Evolutionary conservation across 139 green algal genomes (phyloP), one percentile per base, ranked within the genome.

Genomic region (Picocystis salinarum): DNA sequence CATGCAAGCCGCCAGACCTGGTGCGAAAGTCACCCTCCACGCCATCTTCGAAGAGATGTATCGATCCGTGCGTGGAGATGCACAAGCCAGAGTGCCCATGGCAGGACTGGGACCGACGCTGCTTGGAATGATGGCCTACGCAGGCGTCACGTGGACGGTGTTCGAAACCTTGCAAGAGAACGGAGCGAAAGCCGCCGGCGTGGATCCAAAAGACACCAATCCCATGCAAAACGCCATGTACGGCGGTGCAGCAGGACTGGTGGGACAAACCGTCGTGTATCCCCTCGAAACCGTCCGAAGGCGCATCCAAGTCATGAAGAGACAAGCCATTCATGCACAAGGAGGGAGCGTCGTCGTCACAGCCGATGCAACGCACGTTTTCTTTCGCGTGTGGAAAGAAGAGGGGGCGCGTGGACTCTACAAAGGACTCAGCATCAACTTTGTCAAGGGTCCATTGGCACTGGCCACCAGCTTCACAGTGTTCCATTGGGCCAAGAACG

Each of bases 331-430:
- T 20, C 19, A 29, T 28, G 26, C 42, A 48, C 11, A 28, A 64
- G 28, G 24, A 17, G 19, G 28, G 19, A 10, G 42, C 58, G 12
- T 18, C 66, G 15, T 13, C 42, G 15, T n/a, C 19, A 58, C 11
- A 70, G 69, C 6, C 22, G 39, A 10, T n/a, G 22, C 5, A 61
- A 48, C 11, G n/a, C n/a, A n/a, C n/a, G n/a, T n/a, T n/a, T n/a
- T n/a, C n/a, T n/a, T n/a, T n/a, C n/a, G n/a, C n/a, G n/a, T n/a
- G n/a, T n/a, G n/a, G n/a, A n/a, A n/a, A n/a, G n/a, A n/a, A n/a
- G 62, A 66, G 33, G 60, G 60, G 3, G 13, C 69, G 13, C 11
- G 30, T 2, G 53, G 48, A 23, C 22, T 70, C 39, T 72, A 71
- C 37, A 57, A 57, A 15, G 49, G 49, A 5, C 12, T 57, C 11